Conservation (phyloP, 2,329 filamentous ascomycete species). For the Diaporthe nobilis region DNA sequence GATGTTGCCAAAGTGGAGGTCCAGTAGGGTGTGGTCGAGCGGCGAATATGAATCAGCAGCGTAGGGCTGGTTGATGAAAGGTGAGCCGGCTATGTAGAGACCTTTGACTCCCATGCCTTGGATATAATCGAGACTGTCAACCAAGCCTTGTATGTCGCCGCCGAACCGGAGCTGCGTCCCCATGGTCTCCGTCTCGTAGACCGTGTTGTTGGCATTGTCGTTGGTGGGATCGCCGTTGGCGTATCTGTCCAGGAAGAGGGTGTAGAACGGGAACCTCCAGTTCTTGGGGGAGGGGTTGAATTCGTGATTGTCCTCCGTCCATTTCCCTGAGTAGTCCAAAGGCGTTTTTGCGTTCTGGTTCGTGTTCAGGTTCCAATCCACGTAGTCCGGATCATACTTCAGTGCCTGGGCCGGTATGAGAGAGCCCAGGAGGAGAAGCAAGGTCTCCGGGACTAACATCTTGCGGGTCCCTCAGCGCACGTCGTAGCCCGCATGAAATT, state of each 20-base stretch:
- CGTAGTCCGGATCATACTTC: slow-evolving; percentile 42
- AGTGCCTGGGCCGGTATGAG: slow-evolving; percentile 36
- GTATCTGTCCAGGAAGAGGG: slow-evolving; percentile 74
- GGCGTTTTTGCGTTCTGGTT: slow-evolving; percentile 65
- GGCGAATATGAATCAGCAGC: slow-evolving; percentile 71
- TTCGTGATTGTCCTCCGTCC: slow-evolving; percentile 59
- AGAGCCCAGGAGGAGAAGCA: slow-evolving; percentile 41
- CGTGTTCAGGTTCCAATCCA: slow-evolving; percentile 44
- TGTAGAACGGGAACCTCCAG: slow-evolving; percentile 76
- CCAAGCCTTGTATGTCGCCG: slow-evolving; percentile 70
- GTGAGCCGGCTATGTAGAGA: slow-evolving; percentile 73
- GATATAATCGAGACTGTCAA: slow-evolving; percentile 74
- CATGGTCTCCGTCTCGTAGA: slow-evolving; percentile 72
- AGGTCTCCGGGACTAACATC: slow-evolving; percentile 43
- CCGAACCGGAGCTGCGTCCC: slow-evolving; percentile 75
- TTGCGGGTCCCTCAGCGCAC: slow-evolving; percentile 39
- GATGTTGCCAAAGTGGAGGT: slow-evolving; percentile 73
- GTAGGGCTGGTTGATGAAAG: slow-evolving; percentile 76
- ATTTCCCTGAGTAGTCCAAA: slow-evolving; percentile 67
- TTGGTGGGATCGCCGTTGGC: slow-evolving; percentile 76
- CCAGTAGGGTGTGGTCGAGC: slow-evolving; percentile 73
- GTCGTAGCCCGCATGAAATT: slow-evolving; percentile 36
- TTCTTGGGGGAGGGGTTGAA: slow-evolving; percentile 68
- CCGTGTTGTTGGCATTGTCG: slow-evolving; percentile 72
- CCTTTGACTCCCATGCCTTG: slow-evolving; percentile 76